Percentiles rank a stretch among this genome's conserved stretches.
These are phyloP conservation scores for Rhodomyrtus tomentosa DNA, from an alignment of 345 rosid genomes.

Conservation along the genomic window DNA sequence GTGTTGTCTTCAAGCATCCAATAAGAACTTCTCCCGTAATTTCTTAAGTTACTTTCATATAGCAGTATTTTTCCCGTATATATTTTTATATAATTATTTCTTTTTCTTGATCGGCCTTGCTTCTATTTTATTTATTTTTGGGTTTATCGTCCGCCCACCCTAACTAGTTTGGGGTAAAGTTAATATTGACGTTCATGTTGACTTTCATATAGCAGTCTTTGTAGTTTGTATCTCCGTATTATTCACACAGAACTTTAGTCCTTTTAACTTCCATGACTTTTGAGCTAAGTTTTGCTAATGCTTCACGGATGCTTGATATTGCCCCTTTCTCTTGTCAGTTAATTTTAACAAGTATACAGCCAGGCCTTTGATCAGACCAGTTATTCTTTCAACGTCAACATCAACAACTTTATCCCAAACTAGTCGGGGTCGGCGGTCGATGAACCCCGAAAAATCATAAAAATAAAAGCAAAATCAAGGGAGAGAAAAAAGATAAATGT, in stretches of 20 bases:
- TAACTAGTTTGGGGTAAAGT: too few relatives aligned
- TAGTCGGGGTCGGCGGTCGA: too few relatives aligned
- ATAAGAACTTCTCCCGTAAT: background rate
- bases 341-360: background rate
- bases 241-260: background rate
- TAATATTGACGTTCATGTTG: too few relatives aligned
- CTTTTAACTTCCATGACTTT: background rate
- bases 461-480: too few relatives aligned
- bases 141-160: too few relatives aligned
- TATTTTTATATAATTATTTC: too few relatives aligned
- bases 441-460: too few relatives aligned
- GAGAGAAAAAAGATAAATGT: too few relatives aligned
- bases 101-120: too few relatives aligned
- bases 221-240: background rate
- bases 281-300: background rate
- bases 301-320: background rate
- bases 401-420: too few relatives aligned
- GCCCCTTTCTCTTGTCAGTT: background rate
- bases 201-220: background rate
- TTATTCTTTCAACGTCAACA: background rate
- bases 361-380: background rate
- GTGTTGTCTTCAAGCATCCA: background rate
- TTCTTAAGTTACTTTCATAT: background rate
- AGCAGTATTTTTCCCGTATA: background rate
- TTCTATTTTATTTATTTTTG: too few relatives aligned